Base-by-base conservation (phyloP, 257 asterid genomes). In the Haberlea rhodopensis region DNA sequence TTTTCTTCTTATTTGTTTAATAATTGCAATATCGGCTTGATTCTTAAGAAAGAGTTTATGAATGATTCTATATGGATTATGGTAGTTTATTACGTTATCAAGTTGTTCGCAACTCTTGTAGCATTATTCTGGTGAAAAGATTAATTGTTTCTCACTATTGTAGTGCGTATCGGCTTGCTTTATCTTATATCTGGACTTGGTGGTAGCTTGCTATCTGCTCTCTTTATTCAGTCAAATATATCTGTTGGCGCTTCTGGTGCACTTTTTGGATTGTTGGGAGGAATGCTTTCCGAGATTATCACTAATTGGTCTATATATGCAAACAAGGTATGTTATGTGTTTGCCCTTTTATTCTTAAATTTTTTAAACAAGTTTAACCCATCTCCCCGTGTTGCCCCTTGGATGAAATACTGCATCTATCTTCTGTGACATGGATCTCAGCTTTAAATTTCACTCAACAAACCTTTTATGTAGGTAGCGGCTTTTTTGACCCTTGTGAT, bases 241-340 rank as follows among this genome's bases (percentile, higher is more conserved):
- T 91, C 97, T 16, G 97, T 91, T 1, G 97, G 97, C 68, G 96
- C 97, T 69, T 91, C 97, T 7, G 95, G 96, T 70, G 95, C 97
- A 51, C 90, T 91, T 67, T 91, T 91, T 43, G 96, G 97, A 18
- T 73, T 88, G 60, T 84, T 91, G 74, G 97, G 97, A 23, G 84
- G 89, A 71, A 91, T 91, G 97, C 91, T 88, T 46, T 88, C 95
- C 1, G 97, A 91, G 63, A 84, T 91, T 54, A 82, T 88, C 57
- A 88, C 95, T 23, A 91, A 91, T 73, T 91, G 96, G 98, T 77
- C 90, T 37, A 91, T 89, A 67, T 91, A 91, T 21, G 84, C 87
- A 25, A 88, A 89, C 78, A 91, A 91, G 95, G 96, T 91, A 79
- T 52, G n/a, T n/a, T 10, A 4, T 27, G 29, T 27, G 5, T n/a